These are phyloP conservation scores for Macrolepiota dolichaula DNA, from an alignment of 768 basidiomycete species.

Conservation along the genomic window DNA sequence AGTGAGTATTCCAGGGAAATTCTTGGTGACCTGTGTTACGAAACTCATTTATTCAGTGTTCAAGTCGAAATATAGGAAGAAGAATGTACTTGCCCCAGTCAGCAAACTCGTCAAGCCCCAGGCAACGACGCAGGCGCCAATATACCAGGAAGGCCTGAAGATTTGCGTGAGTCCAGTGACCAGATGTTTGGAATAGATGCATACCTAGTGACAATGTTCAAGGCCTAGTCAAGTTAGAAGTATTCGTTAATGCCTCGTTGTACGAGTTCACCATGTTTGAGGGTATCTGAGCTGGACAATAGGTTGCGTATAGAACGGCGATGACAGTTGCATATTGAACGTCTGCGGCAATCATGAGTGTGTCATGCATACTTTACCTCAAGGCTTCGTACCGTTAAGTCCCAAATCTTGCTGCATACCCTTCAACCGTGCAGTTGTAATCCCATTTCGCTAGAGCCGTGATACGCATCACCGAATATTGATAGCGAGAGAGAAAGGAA, in stretches of 20 bases:
- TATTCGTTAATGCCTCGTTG: background rate
- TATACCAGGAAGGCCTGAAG: constrained; percentile 5
- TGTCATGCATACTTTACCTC: too few relatives aligned
- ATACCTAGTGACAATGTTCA: too few relatives aligned
- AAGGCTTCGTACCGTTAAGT: too few relatives aligned
- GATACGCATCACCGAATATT: background rate
- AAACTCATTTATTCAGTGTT: too few relatives aligned
- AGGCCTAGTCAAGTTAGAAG: too few relatives aligned
- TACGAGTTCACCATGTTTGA: constrained; percentile 43
- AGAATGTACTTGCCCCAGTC: constrained; percentile 42
- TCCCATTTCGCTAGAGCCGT: constrained; percentile 33
- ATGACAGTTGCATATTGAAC: too few relatives aligned
- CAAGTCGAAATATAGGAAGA: background rate
- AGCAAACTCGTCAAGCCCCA: constrained; percentile 8
- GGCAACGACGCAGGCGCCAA: constrained; percentile 3
- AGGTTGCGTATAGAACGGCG: too few relatives aligned
- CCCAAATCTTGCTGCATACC: too few relatives aligned
- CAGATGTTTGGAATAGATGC: too few relatives aligned
- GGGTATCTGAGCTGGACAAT: too few relatives aligned
- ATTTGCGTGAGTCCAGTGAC: background rate
- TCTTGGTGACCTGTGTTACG: constrained; percentile 41
- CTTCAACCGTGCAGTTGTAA: too few relatives aligned
- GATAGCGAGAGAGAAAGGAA: background rate
- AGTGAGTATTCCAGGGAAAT: constrained; percentile 44
- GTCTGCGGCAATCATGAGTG: constrained; percentile 7